Base-by-base conservation (phyloP, 192 early-diverging fungal genomes). In the Pilobolus umbonatus region DNA sequence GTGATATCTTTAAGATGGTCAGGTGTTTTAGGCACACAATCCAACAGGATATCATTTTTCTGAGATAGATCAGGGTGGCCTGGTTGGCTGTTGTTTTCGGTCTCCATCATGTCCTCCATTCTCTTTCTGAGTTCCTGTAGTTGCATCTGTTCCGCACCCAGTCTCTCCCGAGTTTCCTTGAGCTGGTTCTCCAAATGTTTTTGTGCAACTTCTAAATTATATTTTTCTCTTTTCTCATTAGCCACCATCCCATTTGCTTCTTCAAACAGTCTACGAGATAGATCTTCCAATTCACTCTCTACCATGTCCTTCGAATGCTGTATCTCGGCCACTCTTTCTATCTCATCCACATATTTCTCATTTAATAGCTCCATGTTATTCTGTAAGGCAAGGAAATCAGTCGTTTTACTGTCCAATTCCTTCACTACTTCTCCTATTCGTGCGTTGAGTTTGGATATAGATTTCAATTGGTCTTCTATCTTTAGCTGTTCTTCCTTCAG, bases 161-260 rank as follows among this genome's bases (percentile, higher is more conserved):
- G 63, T 40, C 83, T 75, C 30, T 77, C 70, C 30, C 70, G 62
- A 24, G 87, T 87, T 59, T 90, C 87, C 22, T 72, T 69, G 17
- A 95, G 65, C 55, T 90, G 79, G 11, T 83, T 68, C 57, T 84
- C 79, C 28, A 90, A 75, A n/a, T 74, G 71, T 38, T 71, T 79
- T 45, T 74, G 78, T 54, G 62, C 77, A 36, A 77, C 51, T 55
- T 81, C 77, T 34, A 74, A 74, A 36, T 84, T 71, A 52, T 81
- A 61, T 49, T 74, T 68, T 35, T 81, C 77, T 45, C 83, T 62
- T 3, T 88, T 88, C 63, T 95, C 92, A 19, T 76, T 73, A 0
- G 90, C 89, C 1, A 97, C 95, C 86, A 98, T 85, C 1, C 80
- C 83, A 56, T 99, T 96, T 0, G 97, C 97, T 67, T 98, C 92